Conservation (phyloP, 768 basidiomycete species). For the Galerina sulciceps region DNA sequence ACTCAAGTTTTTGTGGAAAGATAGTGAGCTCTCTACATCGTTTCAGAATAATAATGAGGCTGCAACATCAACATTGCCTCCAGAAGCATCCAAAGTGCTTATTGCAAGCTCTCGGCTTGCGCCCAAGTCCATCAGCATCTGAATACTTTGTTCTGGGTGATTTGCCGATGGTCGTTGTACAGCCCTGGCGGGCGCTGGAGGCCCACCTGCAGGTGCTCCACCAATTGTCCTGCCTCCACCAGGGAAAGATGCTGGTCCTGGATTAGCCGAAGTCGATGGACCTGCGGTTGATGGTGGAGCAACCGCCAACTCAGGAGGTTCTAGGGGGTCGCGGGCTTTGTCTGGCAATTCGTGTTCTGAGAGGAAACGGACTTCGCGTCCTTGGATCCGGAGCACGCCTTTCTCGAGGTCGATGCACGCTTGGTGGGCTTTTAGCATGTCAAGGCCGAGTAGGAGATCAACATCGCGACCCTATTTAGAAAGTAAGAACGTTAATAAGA, state of each 20-base stretch:
- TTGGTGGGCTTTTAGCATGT: constrained; percentile 98
- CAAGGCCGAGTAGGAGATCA: constrained; percentile 96
- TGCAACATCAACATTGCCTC: constrained; percentile 87
- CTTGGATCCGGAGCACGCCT: constrained; percentile 90
- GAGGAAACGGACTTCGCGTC: constrained; percentile 85
- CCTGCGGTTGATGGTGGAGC: constrained; percentile 22
- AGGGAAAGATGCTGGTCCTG: constrained; percentile 51
- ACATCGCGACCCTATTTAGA: constrained; percentile 77
- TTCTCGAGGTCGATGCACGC: constrained; percentile 94
- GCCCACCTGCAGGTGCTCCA: constrained; percentile 35
- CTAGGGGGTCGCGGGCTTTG: constrained; percentile 55
- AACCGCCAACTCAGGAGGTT: constrained; percentile 23
- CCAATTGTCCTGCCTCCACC: constrained; percentile 72
- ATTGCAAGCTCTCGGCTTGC: constrained; percentile 79
- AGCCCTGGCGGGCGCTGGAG: constrained; percentile 23
- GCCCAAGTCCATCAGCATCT: constrained; percentile 76
- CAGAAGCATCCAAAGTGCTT: constrained; percentile 73
- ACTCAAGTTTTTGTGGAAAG: not conserved
- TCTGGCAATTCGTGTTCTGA: constrained; percentile 94
- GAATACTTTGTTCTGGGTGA: constrained; percentile 66
- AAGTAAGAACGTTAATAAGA: not conserved
- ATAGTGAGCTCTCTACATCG: not conserved
- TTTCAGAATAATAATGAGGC: constrained; percentile 82
- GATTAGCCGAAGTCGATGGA: constrained; percentile 21
- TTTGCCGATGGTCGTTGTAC: constrained; percentile 22